Conservation (phyloP, 1,284 basidiomycete genomes). For the Ustilago cynodontis region DNA sequence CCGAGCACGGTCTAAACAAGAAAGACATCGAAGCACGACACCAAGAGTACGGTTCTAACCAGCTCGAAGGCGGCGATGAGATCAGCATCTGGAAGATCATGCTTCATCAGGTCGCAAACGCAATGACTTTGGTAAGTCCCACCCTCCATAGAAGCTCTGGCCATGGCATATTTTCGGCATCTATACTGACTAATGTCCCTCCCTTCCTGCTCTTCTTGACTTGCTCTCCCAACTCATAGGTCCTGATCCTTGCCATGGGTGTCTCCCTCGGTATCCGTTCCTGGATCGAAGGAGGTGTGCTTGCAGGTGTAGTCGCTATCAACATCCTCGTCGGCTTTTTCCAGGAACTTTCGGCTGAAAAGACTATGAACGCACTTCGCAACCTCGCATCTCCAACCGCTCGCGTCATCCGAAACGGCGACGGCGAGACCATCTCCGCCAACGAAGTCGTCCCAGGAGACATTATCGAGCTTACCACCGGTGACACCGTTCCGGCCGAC, state of each 20-base stretch:
- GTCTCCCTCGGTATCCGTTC: conserved; percentile 75
- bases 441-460: conserved; percentile 76
- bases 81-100: conserved; percentile 60
- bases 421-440: conserved; percentile 74
- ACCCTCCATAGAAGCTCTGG: neutral
- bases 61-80: conserved; percentile 64
- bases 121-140: conserved; percentile 63
- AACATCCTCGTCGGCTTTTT: conserved; percentile 73
- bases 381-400: conserved; percentile 77
- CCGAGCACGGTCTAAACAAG: conserved; percentile 56
- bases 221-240: conserved; percentile 11
- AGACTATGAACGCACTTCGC: conserved; percentile 76
- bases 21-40: conserved; percentile 48
- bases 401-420: conserved; percentile 74
- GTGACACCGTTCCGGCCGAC: conserved; percentile 68
- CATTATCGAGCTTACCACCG: conserved; percentile 68
- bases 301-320: conserved; percentile 76
- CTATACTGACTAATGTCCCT: neutral
- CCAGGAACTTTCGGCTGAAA: conserved; percentile 75
- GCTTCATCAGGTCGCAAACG: conserved; percentile 67
- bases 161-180: neutral
- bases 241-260: conserved; percentile 75
- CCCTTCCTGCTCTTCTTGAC: too few relatives aligned
- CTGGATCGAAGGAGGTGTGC: conserved; percentile 78
- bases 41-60: conserved; percentile 62